Evolutionary conservation across 2,329 filamentous ascomycete genomes (phyloP), one percentile per base, ranked within the genome.

Genomic region (Colletotrichum phormii): DNA sequence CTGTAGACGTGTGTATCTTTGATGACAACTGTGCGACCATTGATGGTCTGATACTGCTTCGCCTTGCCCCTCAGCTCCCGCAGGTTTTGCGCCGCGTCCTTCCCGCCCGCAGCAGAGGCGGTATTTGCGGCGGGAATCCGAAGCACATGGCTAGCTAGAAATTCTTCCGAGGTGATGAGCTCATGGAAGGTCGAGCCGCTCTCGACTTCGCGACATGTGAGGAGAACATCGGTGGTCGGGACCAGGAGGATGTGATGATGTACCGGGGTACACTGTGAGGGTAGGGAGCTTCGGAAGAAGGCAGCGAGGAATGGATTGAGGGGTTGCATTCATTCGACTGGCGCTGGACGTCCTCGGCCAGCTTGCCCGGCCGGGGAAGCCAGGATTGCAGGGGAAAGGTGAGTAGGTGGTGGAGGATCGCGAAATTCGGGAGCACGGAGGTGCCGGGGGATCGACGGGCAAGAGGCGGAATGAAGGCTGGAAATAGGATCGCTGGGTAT

Each of bases 271-370:
- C 97, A 98, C 91, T 98, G 96, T 79, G 93, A 88, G 78, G 94
- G 93, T 81, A 98, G 90, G 83, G 94, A 92, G 90, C 95, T 98
- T 88, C 95, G 95, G 90, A 98, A 98, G 91, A 99, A 98, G 89
- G 96, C 95, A 88, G 94, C 93, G 84, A 99, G 90, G 86, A 98
- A 98, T 83, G 97, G 97, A 86, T 99, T 99, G 92, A 98, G 90
- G 87, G 97, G 95, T 92, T 95, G 95, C 95, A 98, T 98, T 75
- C 74, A 75, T 74, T 75, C 74, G 74, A 73, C 65, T 68, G 68
- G 64, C 64, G 72, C 74, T 72, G 64, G 66, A 70, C 72, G 66
- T 51, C 63, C 67, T 63, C 68, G 42, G 64, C 74, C 74, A 74
- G 74, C 72, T 75, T 60, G 58, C 72, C 68, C 64, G 63, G 72